These are phyloP conservation scores for Aleurites moluccanus DNA, from an alignment of 441 rosid genomes.

Conservation along the genomic window DNA sequence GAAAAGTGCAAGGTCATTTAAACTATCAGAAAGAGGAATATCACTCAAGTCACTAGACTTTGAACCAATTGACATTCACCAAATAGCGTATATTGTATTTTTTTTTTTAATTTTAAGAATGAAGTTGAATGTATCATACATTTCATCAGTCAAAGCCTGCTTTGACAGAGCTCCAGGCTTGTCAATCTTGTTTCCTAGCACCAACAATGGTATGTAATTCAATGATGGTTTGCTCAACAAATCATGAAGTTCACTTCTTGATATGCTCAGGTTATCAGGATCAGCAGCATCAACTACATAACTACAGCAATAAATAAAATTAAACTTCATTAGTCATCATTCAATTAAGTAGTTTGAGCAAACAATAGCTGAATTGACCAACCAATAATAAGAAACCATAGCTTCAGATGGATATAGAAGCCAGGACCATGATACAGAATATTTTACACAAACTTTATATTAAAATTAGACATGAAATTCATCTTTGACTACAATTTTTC, in stretches of 20 bases:
- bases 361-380: background rate
- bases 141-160: constrained; percentile 77
- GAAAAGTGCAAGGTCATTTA: constrained; percentile 18
- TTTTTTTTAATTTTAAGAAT: background rate
- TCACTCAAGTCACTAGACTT: background rate
- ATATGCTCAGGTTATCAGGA: constrained; percentile 69
- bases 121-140: constrained; percentile 46
- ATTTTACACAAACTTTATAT: background rate
- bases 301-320: constrained; percentile 36
- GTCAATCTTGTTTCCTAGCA: constrained; percentile 91
- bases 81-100: background rate
- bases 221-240: constrained; percentile 77
- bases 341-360: background rate
- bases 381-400: background rate
- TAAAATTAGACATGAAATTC: background rate
- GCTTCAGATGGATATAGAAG: background rate
- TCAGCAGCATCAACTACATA: constrained; percentile 96
- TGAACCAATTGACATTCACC: background rate
- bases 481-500: background rate
- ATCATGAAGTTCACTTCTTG: constrained; percentile 76
- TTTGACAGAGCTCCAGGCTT: constrained; percentile 87
- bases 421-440: no score
- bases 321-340: background rate
- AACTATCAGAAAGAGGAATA: background rate
- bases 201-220: constrained; percentile 76